Base-by-base conservation (phyloP, 2,329 filamentous ascomycete species). In the Talaromyces piceae region DNA sequence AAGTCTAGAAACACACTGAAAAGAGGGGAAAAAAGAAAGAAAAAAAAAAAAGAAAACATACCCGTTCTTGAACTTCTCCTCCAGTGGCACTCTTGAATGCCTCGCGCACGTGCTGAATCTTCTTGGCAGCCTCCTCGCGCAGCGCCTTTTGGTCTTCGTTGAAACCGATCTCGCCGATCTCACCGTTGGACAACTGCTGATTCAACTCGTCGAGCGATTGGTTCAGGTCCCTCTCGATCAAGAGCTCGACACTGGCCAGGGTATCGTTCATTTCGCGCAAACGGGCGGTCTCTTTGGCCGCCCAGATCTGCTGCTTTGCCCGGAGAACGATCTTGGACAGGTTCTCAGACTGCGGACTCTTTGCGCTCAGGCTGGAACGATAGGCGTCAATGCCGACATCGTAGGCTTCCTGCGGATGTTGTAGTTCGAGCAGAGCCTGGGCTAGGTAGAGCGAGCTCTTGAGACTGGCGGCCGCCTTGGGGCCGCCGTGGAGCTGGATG, bases 221-320 rank as follows among this genome's bases (percentile, higher is more conserved):
- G 26, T 67, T 64, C 23, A 68, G 58, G 45, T 72, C 69, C n/a
- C 63, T 58, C 48, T 70, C 66, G 30, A 73, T 56, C 30, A 73
- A 56, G 45, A 62, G 58, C 57, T 75, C 73, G 23, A 75, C 63
- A 51, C 61, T 63, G 44, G 59, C 66, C 54, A 67, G 57, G 13
- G 68, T 73, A 55, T 65, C 66, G 52, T 71, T 66, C 70, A 73
- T 69, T 59, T 71, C 75, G 45, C 72, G 66, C 41, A 77, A 60
- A 28, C 73, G 61, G 49, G 64, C 60, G 18, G 61, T 67, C 61
- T 97, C 91, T 57, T 76, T 75, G 9, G 81, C 78, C 30, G 91
- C 87, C 88, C 93, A 97, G 33, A 87, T 82, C 56, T 84, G 84
- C 68, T 91, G 91, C 69, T 94, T 95, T 62, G 88, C 89, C 52